A percentile compares a stretch with the other conserved stretches of the same genome.
These are phyloP conservation scores for Thelephora terrestris DNA, from an alignment of 1,284 basidiomycete genomes.

Conservation along the genomic window DNA sequence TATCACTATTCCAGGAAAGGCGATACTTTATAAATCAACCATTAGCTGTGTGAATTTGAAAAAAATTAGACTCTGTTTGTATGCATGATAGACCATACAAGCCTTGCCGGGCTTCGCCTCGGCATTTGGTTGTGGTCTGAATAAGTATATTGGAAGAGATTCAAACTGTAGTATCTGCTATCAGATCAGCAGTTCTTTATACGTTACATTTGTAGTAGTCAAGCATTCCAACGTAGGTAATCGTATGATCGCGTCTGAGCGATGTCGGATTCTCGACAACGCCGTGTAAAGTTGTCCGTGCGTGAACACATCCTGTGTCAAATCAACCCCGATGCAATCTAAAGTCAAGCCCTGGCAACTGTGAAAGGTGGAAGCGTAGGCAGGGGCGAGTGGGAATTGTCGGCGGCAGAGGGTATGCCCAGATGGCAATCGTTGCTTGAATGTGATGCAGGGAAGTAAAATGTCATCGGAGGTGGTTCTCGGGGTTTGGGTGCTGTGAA, in stretches of 20 bases:
- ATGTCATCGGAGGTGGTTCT: conserved; percentile 18
- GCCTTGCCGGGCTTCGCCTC: too few relatives aligned
- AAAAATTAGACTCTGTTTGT: too few relatives aligned
- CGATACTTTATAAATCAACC: too few relatives aligned
- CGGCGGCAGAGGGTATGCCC: conserved; percentile 24
- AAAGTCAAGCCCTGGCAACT: conserved; percentile 34
- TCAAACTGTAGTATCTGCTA: too few relatives aligned
- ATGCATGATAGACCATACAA: too few relatives aligned
- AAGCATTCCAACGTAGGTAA: conserved; percentile 9
- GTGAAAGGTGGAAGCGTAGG: conserved; percentile 34
- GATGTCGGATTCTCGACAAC: conserved; percentile 26
- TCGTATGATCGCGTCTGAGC: conserved; percentile 18
- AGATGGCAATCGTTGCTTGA: conserved; percentile 20
- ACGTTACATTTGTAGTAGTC: conserved; percentile 19
- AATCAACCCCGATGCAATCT: conserved; percentile 27
- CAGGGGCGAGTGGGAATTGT: conserved; percentile 31
- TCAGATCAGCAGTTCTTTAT: conserved; percentile 16
- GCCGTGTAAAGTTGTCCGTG: conserved; percentile 37
- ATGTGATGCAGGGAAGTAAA: conserved; percentile 27
- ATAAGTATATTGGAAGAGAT: too few relatives aligned
- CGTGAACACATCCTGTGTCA: conserved; percentile 26
- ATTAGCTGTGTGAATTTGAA: too few relatives aligned
- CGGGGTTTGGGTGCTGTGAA: conserved; percentile 15
- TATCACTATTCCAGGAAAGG: too few relatives aligned
- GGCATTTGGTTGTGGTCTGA: too few relatives aligned